Base-by-base conservation (phyloP, 2,329 filamentous ascomycete species). In the Paracoccidioides brasiliensis region DNA sequence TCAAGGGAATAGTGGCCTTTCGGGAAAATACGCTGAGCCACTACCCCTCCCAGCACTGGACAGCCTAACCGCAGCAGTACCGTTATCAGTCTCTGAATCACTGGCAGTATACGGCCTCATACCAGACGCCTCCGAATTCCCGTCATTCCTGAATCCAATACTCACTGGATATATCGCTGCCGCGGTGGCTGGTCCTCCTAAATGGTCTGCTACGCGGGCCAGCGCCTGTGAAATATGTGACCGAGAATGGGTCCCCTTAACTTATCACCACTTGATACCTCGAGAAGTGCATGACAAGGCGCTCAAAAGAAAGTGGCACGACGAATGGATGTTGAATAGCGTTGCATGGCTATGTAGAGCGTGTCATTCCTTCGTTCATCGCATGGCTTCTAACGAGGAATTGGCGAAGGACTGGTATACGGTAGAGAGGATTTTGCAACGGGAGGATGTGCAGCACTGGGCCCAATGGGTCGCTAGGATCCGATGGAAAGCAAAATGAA, bases 241-340 rank as follows among this genome's bases (percentile, higher is more conserved):
- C 1, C 77, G 88, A 0, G 80, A 82, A 59, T 89, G 86, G 81
- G 80, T 93, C 28, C 81, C 82, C 7, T 70, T 93, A 58, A 87
- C 85, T 0, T 94, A 93, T 67, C 89, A 95, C 66, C 89, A 94
- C 71, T 74, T 95, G 45, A 90, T 95, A 54, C 89, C 89, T n/a
- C 79, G 82, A 43, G 79, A 80, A 45, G 83, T 88, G 57, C 88
- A 94, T 69, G 82, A 79, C 6, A 88, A 89, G 66, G 87, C 80
- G 3, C 67, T 88, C 42, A 88, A 86, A 74, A 76, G 87, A 44
- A 85, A 85, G 0, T 94, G 88, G 88, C 86, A 90, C 72, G 78
- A 79, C 3, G 80, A 82, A 59, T 86, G 87, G 68, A 80, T 83
- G 70, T 68, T 94, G 68, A 82, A 87, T 64, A 89, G 83, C 66